Base-by-base conservation (phyloP, 2,329 filamentous ascomycete genomes). In the Lachnellula subtilissima region DNA sequence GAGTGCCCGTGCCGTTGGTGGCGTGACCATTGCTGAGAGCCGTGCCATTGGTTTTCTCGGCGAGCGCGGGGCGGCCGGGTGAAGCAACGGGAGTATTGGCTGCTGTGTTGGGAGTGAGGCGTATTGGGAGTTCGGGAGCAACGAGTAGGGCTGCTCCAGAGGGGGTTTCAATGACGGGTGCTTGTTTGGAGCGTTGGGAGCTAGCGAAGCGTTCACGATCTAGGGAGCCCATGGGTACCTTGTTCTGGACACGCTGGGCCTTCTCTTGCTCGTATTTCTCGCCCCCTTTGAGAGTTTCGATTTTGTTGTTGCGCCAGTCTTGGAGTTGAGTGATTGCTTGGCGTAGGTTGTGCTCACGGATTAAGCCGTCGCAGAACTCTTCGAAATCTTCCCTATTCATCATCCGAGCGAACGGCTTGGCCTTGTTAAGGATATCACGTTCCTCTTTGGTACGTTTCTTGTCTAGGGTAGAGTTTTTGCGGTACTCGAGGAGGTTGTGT, bases 401-500 rank as follows among this genome's bases (percentile, higher is more conserved):
- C 83, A 97, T 95, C 43, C 93, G 84, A 2, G 91, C 93, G 67
- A 97, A 97, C 0, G 94, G 94, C 67, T 99, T 99, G 5, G 91
- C 88, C 70, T 96, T 96, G 74, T 93, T 93, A 15, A 96, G 73
- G 14, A 97, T 74, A 52, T 97, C 94, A 53, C 88, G 84, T 72
- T 99, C 94, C 70, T 99, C 94, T 69, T 97, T 97, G 0, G 91
- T 95, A 36, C 92, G 84, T 74, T 92, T 96, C 82, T 97, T 99
- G 69, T 99, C 94, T 4, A 87, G 72, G 50, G 91, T 88, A 25
- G 83, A 87, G 70, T 96, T 96, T 72, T 96, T 95, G 60, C 91
- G 82, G 68, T 99, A 99, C 54, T 99, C 93, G 4, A 99, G 78
- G 28, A 99, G 78, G 58, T 89, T 89, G 72, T 99, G 94, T 69